Base-by-base conservation (phyloP, 202 grass and related monocot species). In the Panicum virgatum region DNA sequence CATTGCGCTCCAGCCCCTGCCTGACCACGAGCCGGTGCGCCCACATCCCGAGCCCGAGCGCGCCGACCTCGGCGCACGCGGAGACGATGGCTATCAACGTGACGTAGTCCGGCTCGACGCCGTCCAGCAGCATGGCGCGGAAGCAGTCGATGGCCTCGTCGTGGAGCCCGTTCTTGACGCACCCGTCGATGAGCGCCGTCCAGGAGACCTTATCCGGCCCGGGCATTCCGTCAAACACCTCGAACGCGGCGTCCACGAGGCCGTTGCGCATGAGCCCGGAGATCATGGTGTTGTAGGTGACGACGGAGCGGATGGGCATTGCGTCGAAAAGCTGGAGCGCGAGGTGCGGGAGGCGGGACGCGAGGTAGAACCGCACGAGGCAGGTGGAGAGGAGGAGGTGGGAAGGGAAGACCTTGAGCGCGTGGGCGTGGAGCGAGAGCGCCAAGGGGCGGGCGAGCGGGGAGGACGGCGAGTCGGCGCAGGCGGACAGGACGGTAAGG, bases 211-310 rank as follows among this genome's bases (percentile, higher is more conserved):
- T 73, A 43, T 95, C 90, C 73, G 65, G 88, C 0, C 39, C 59
- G 0, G 88, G 83, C 84, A 94, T 92, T 59, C 80, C 83, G 25
- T 89, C 84, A 20, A 97, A 94, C 42, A 94, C 46, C 27, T 81
- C 66, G 69, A 77, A 83, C 9, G 94, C 86, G 6, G 59, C 36
- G 13, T 52, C 39, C 1, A 87, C 74, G n/a, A 77, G 76, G 39
- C 79, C 80, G 70, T 81, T 80, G 0, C 83, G 86, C 45, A 74
- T 44, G 42, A 79, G 77, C 12, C 72, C 84, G 1, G 83, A 83
- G 50, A 94, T 72, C 88, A 97, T 81, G 12, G 89, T 97, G 68
- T 91, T 94, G 79, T 89, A 84, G 44, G 91, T 90, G 60, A 92
- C 69, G 10, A 69, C 45, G 1, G 85, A 90, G 37, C 89, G 67